These are phyloP conservation scores for Yamadazyma insecticola DNA, from an alignment of 805 yeast species.

Conservation along the genomic window DNA sequence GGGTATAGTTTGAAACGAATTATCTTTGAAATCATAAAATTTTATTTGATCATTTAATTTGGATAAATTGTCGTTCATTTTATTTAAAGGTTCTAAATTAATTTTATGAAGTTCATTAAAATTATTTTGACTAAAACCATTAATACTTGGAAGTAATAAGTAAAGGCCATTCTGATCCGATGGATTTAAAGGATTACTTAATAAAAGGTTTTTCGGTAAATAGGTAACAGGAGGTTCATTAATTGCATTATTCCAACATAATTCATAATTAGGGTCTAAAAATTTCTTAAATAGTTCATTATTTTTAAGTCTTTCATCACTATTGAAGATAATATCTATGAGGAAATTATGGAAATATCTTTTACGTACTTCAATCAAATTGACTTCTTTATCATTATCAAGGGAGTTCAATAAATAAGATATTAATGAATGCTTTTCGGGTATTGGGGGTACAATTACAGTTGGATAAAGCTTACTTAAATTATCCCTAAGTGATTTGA, in stretches of 20 bases:
- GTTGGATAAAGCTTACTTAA: conserved; percentile 37
- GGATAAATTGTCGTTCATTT: conserved; percentile 31
- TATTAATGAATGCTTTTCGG: conserved; percentile 45
- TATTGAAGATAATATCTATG: conserved; percentile 21
- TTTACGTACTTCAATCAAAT: conserved; percentile 45
- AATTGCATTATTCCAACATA: conserved; percentile 48
- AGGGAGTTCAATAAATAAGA: conserved; percentile 37
- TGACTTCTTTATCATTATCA: conserved; percentile 29
- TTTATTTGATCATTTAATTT: conserved; percentile 28
- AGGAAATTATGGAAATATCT: conserved; percentile 43
- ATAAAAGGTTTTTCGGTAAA: conserved; percentile 43
- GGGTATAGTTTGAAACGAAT: conserved; percentile 24
- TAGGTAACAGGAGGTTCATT: conserved; percentile 42
- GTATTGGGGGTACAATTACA: conserved; percentile 38
- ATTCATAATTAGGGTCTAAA: conserved; percentile 46
- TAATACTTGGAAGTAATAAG: conserved; percentile 41
- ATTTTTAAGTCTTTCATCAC: conserved; percentile 8
- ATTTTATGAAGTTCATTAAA: conserved; percentile 15
- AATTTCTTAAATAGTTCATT: conserved; percentile 43
- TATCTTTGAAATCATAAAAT: conserved; percentile 7
- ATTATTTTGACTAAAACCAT: conserved; percentile 24
- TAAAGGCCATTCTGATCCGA: conserved; percentile 51
- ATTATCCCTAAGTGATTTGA: conserved; percentile 38
- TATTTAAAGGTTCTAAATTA: conserved; percentile 26
- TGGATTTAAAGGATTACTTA: conserved; percentile 49